Evolutionary conservation across 495 filamentous ascomycete species (phyloP).

Genomic region (Staphylotrichum longicolle): DNA sequence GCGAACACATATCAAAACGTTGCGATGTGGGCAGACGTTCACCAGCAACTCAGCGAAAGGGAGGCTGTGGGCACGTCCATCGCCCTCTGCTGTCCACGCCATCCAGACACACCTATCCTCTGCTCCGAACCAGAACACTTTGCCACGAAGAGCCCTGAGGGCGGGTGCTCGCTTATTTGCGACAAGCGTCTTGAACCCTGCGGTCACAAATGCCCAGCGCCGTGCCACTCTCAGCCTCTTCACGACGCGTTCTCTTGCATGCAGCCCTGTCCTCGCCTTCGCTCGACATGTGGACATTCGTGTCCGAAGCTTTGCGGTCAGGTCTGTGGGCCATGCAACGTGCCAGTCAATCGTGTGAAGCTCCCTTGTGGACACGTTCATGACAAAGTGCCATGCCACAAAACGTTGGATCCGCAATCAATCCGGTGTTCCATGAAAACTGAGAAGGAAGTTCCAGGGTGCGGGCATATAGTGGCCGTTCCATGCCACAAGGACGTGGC

Average conservation of each 20-base stretch:
- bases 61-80: slow-evolving; percentile 55
- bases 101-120: slow-evolving; percentile 56
- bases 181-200: slow-evolving; percentile 56
- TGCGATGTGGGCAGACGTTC: slow-evolving; percentile 68
- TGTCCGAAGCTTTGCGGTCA: slow-evolving; percentile 64
- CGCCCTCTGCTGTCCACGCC: slow-evolving; percentile 64
- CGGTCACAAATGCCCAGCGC: slow-evolving; percentile 66
- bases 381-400: slow-evolving; percentile 51
- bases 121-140: slow-evolving; percentile 65
- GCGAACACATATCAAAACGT: slow-evolving; percentile 54
- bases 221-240: slow-evolving; percentile 66
- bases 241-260: slow-evolving; percentile 63
- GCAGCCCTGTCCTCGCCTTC: slow-evolving; percentile 57
- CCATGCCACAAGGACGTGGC: slow-evolving; percentile 50
- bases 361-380: slow-evolving; percentile 62
- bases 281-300: slow-evolving; percentile 57
- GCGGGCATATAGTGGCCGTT: slow-evolving; percentile 53
- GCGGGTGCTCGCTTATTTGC: slow-evolving; percentile 65
- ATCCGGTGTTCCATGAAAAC: slow-evolving; percentile 40
- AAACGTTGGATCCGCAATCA: slow-evolving; percentile 18
- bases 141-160: slow-evolving; percentile 59
- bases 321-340: slow-evolving; percentile 25
- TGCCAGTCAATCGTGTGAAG: slow-evolving; percentile 23
- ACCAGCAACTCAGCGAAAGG: slow-evolving; percentile 50
- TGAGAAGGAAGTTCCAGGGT: slow-evolving; percentile 48